Percentiles rank a stretch among this genome's conserved stretches.
These are phyloP conservation scores for Chaetomium sp. DNA, from an alignment of 2,329 filamentous ascomycete genomes.

Conservation along the genomic window DNA sequence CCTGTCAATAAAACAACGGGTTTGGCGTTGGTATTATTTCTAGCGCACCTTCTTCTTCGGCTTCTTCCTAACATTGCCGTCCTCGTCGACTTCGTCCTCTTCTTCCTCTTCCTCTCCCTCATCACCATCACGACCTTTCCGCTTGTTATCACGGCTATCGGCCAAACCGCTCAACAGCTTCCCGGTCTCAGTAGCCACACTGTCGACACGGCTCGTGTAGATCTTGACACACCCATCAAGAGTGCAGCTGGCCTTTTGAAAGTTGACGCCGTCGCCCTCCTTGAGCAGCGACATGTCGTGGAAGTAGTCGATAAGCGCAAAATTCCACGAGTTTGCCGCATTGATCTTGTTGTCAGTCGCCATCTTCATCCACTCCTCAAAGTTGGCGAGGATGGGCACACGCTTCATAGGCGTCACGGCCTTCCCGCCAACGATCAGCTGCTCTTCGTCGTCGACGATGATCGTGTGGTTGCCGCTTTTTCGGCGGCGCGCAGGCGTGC, in stretches of 20 bases:
- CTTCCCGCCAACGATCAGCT: constrained; percentile 61
- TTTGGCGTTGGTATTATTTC: no score
- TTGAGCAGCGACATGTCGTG: constrained; percentile 97
- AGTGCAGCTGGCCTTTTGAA: constrained; percentile 96
- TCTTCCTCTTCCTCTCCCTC: constrained; percentile 58
- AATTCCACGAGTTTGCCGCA: constrained; percentile 97
- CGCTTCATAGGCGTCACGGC: constrained; percentile 94
- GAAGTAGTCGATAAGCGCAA: constrained; percentile 99
- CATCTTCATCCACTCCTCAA: constrained; percentile 99
- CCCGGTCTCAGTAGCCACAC: constrained; percentile 93
- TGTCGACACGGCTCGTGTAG: constrained; percentile 96
- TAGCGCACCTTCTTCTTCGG: constrained; percentile 64
- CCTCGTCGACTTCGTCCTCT: constrained; percentile 49
- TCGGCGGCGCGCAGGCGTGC: constrained; percentile 42
- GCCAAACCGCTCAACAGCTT: constrained; percentile 90
- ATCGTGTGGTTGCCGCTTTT: constrained; percentile 33
- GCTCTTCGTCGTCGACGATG: constrained; percentile 40
- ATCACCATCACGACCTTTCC: constrained; percentile 57
- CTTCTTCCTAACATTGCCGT: constrained; percentile 50
- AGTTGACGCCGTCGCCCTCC: constrained; percentile 95
- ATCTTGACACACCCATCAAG: constrained; percentile 98
- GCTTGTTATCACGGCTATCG: constrained; percentile 74
- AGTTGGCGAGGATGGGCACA: constrained; percentile 91
- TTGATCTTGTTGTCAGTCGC: constrained; percentile 99
- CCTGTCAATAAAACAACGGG: no score